Conservation (phyloP, 2,329 filamentous ascomycete genomes). For the Beauveria sp. region DNA sequence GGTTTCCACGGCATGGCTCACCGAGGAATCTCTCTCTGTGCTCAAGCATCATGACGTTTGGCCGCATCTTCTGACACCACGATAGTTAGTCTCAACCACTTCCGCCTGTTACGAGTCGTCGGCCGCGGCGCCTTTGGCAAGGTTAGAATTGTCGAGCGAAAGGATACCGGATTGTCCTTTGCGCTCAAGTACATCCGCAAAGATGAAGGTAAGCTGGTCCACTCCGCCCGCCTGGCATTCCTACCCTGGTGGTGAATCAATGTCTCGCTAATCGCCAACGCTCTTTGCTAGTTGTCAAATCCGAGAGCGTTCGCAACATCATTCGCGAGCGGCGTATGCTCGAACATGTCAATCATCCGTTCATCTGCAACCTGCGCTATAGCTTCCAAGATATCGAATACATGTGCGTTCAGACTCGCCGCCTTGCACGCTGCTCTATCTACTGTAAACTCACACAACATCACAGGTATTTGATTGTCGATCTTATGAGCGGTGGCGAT, state of each 20-base stretch:
- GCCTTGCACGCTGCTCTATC: neutral
- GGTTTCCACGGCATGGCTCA: neutral
- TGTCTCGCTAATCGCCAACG: conserved; percentile 18
- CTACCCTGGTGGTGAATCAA: neutral
- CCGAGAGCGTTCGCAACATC: conserved; percentile 96
- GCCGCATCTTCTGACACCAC: neutral
- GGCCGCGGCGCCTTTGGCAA: conserved; percentile 98
- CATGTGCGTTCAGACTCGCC: conserved; percentile 54
- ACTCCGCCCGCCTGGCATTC: neutral
- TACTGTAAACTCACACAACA: neutral
- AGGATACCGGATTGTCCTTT: conserved; percentile 89
- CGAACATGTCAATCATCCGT: conserved; percentile 94
- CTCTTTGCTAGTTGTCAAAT: conserved; percentile 69
- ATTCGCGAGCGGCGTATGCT: conserved; percentile 96
- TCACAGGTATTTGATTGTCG: conserved; percentile 86
- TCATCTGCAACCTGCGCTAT: conserved; percentile 96
- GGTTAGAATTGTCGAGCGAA: conserved; percentile 95
- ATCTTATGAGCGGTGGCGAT: conserved; percentile 96
- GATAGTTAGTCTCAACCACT: conserved; percentile 92
- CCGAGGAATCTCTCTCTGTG: neutral
- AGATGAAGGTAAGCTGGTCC: conserved; percentile 69
- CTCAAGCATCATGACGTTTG: neutral
- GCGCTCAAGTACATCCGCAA: conserved; percentile 97
- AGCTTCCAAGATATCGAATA: conserved; percentile 99
- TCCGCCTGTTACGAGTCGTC: conserved; percentile 88